Conservation (phyloP, 768 basidiomycete genomes). For the Lactarius akahatsu region DNA sequence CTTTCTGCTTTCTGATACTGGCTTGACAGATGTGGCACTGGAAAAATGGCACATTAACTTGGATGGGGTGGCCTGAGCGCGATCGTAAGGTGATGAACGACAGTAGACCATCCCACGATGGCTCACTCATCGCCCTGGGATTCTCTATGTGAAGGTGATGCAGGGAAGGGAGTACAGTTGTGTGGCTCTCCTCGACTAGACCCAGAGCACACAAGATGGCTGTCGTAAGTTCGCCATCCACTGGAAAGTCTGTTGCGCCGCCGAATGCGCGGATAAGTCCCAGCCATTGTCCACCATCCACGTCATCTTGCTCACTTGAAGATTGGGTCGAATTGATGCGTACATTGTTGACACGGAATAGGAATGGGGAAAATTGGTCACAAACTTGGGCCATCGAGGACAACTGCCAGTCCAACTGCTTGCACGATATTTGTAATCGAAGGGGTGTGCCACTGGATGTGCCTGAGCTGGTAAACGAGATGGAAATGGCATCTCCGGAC, state of each 20-base stretch:
- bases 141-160: neutral
- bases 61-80: too few species aligned
- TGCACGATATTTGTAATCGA: neutral
- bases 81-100: neutral
- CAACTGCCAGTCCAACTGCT: neutral
- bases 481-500: neutral
- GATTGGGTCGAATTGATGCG: neutral
- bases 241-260: neutral
- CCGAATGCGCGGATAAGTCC: neutral
- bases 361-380: neutral
- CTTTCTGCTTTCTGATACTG: too few species aligned
- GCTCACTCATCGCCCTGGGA: too few species aligned
- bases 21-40: too few species aligned
- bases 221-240: too few species aligned
- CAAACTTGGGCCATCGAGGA: neutral
- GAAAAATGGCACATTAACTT: too few species aligned
- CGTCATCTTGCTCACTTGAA: neutral
- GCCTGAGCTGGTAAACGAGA: neutral
- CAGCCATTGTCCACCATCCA: neutral
- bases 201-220: neutral
- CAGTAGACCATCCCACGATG: neutral
- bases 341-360: neutral
- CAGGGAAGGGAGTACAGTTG: neutral
- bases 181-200: neutral
- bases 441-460: fast-evolving